phyloP scores from a whole-genome alignment of 2,329 filamentous ascomycete species.

The Ceratocystis destructans region DNA sequence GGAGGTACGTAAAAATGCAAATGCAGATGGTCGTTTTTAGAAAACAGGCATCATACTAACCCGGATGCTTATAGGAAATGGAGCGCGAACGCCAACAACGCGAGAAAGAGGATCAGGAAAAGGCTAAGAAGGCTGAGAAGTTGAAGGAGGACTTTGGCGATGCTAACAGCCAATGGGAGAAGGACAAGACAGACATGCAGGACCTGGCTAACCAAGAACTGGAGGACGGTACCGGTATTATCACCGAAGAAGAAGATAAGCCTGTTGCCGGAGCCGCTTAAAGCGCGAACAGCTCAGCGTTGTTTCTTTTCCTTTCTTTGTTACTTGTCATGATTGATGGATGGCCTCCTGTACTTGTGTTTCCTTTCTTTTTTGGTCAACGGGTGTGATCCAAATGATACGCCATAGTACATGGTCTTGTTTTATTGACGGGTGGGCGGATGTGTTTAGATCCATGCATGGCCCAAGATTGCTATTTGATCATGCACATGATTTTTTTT shows the following conservation, averaged over 20 bases:
- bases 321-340: conserved; percentile 11
- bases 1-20: conserved; percentile 43
- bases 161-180: conserved; percentile 68
- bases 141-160: conserved; percentile 71
- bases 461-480: not conserved
- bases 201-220: conserved; percentile 33
- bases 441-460: not conserved
- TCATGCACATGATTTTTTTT: not conserved
- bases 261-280: conserved; percentile 4
- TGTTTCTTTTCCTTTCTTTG: conserved; percentile 10
- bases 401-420: conserved; percentile 9
- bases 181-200: conserved; percentile 70
- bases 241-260: not conserved
- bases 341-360: conserved; percentile 8
- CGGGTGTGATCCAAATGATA: conserved; percentile 4
- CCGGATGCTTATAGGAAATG: conserved; percentile 54
- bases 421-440: not conserved
- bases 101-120: conserved; percentile 57
- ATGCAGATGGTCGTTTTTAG: not conserved
- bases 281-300: not conserved
- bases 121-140: conserved; percentile 59
- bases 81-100: conserved; percentile 68
- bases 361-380: conserved; percentile 9
- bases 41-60: conserved; percentile 12
- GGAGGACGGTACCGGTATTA: conserved; percentile 6